Evolutionary conservation across 2,329 filamentous ascomycete species (phyloP).

Genomic region (Gnomoniopsis smithogilvyi): DNA sequence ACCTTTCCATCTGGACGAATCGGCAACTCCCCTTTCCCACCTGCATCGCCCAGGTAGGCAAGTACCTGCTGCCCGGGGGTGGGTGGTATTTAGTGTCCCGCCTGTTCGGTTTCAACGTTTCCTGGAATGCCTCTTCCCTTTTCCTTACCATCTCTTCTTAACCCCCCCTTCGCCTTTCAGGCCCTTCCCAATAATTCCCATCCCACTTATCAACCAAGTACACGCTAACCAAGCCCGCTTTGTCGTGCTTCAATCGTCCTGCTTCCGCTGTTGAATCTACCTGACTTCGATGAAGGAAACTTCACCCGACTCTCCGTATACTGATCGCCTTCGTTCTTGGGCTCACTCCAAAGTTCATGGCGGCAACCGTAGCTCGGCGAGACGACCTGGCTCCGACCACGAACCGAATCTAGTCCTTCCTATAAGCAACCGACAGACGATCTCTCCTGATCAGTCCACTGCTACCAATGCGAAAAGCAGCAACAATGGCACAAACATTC

Average conservation of each 20-base stretch:
- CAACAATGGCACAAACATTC: conserved; percentile 13
- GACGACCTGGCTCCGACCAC: conserved; percentile 37
- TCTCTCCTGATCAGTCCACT: conserved; percentile 21
- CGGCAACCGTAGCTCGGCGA: conserved; percentile 36
- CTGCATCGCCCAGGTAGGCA: neutral
- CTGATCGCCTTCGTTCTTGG: conserved; percentile 57
- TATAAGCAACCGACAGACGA: conserved; percentile 31
- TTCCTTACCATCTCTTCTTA: neutral
- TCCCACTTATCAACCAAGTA: neutral
- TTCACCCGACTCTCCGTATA: conserved; percentile 49
- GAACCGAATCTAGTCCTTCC: conserved; percentile 33
- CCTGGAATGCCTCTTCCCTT: neutral
- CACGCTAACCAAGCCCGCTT: no score
- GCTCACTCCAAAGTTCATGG: conserved; percentile 54
- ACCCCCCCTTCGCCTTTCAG: neutral
- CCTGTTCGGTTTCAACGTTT: neutral
- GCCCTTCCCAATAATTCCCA: neutral
- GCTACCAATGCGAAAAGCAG: conserved; percentile 21
- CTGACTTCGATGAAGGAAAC: conserved; percentile 61
- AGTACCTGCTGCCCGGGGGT: no score
- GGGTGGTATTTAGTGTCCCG: no score
- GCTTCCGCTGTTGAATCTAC: conserved; percentile 17
- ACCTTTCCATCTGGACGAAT: neutral
- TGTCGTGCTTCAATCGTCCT: conserved; percentile 13
- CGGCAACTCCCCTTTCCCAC: neutral